Base-by-base conservation (phyloP, 192 early-diverging fungal species). In the Spizellomyces sp. region DNA sequence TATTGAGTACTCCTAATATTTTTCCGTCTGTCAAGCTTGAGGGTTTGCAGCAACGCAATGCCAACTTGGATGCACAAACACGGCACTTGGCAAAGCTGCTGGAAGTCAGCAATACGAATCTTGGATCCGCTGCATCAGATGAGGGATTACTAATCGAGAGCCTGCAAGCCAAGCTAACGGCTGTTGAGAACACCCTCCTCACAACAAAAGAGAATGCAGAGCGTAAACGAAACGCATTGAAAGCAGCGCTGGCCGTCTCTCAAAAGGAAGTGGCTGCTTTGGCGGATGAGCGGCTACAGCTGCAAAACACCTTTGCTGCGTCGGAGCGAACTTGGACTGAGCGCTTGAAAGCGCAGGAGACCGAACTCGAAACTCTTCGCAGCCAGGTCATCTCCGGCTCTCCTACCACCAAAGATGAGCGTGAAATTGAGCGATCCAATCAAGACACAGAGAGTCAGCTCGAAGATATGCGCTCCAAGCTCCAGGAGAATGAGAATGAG, bases 161-260 rank as follows among this genome's bases (percentile, higher is more conserved):
- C 46, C 57, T 74, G 9, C 50, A 55, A 19, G 63, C 72, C 3
- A 15, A 60, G 22, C n/a, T 74, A 21, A 17, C 58, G 15, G 63
- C 64, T 9, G 64, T 74, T 9, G 72, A 74, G 45, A 74, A 74
- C 47, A 50, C 72, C 15, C 48, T 74, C 14, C 48, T 74, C 52
- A 54, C 45, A 12, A 67, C 64, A 19, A 74, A 74, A 36, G 72
- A 74, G 50, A 27, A 48, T 17, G 48, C 72, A 57, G 56, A 66
- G 12, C 72, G 50, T 41, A 74, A 74, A 66, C 72, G 72, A 7
- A 41, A 48, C 15, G 64, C 56, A 14, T 59, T 74, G 17, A 22
- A 45, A 14, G 9, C 43, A 10, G 46, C 52, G 12, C 72, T 74
- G 6, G 64, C 19, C 10, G 45, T 50, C 10, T 15, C 62, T 22